Evolutionary conservation across 176 grass and related monocot species (phyloP).

Genomic region (Ensete glaucum): DNA sequence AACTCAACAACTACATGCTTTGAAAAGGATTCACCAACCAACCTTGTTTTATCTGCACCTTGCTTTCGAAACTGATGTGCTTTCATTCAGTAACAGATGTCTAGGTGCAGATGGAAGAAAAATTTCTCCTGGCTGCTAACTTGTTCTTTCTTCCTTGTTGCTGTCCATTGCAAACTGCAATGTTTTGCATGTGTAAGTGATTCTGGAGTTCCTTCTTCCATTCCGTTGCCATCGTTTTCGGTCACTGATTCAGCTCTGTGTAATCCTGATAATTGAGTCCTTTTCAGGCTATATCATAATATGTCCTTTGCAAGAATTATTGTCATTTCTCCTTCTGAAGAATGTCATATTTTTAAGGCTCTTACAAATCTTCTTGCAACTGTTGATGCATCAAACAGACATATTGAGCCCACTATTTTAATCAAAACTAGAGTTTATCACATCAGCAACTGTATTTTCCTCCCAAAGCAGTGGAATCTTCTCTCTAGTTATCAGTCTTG

Average conservation of each 20-base stretch:
- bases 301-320: too few relatives aligned
- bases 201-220: not conserved
- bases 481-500: too few relatives aligned
- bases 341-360: too few relatives aligned
- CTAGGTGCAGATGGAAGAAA: not conserved
- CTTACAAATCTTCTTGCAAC: too few relatives aligned
- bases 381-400: too few relatives aligned
- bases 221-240: not conserved
- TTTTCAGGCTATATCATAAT: not conserved
- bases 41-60: not conserved
- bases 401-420: too few relatives aligned
- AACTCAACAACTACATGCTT: not conserved
- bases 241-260: not conserved
- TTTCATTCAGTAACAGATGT: not conserved
- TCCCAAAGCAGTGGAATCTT: too few relatives aligned
- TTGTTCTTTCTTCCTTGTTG: not conserved
- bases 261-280: not conserved
- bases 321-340: too few relatives aligned
- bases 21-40: constrained; percentile 4
- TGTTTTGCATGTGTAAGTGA: not conserved
- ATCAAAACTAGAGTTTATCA: too few relatives aligned
- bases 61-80: not conserved
- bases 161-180: not conserved
- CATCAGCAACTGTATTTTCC: too few relatives aligned
- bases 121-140: not conserved